These are phyloP conservation scores for Mycena sp. DNA, from an alignment of 1,284 basidiomycete genomes.

Conservation along the genomic window DNA sequence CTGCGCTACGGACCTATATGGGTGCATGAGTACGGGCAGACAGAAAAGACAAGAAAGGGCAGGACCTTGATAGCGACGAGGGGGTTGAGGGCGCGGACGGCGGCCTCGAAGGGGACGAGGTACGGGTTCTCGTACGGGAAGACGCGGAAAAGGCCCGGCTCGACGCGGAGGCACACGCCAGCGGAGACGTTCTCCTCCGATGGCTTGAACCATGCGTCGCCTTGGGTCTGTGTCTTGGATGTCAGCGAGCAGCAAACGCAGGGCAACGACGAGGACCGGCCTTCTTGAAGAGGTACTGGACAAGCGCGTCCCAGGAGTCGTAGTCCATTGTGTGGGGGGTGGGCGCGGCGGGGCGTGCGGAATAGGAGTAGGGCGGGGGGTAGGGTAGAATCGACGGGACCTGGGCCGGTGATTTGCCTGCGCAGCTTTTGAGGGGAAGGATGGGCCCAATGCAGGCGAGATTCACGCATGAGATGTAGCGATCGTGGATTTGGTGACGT, in stretches of 20 bases:
- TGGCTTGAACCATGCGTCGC: constrained; percentile 81
- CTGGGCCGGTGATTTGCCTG: too few relatives aligned
- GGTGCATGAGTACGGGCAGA: constrained; percentile 43
- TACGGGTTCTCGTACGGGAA: constrained; percentile 75
- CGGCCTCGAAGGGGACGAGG: constrained; percentile 76
- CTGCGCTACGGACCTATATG: constrained; percentile 80
- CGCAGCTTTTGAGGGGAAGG: too few relatives aligned
- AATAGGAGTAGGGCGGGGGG: too few relatives aligned
- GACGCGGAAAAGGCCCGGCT: constrained; percentile 67
- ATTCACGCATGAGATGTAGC: too few relatives aligned
- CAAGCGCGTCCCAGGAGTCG: constrained; percentile 76
- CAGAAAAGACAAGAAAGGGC: not conserved
- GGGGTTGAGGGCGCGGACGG: constrained; percentile 76
- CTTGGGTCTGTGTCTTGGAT: constrained; percentile 78
- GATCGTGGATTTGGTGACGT: too few relatives aligned
- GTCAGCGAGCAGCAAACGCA: too few relatives aligned
- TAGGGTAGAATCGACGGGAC: too few relatives aligned
- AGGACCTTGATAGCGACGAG: constrained; percentile 80
- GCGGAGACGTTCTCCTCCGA: constrained; percentile 75
- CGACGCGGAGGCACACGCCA: constrained; percentile 75
- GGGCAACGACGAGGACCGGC: constrained; percentile 36
- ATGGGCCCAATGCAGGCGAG: too few relatives aligned
- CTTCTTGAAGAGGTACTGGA: constrained; percentile 70
- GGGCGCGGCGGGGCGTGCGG: too few relatives aligned
- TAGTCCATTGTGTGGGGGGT: too few relatives aligned